Conservation (phyloP, 768 basidiomycete species). For the Inosperma sp. region DNA sequence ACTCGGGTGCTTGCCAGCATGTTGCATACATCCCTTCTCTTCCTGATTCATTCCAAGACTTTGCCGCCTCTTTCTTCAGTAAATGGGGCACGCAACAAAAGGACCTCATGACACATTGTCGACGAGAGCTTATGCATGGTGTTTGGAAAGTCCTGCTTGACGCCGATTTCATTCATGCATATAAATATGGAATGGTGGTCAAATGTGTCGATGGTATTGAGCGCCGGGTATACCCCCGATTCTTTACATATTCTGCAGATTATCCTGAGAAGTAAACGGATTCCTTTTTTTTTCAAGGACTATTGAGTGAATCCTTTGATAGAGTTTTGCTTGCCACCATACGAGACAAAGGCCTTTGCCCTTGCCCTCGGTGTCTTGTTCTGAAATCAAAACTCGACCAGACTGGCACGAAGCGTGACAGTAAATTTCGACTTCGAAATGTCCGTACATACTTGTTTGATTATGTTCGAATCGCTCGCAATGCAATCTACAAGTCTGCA, state of each 20-base stretch:
- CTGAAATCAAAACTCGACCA: slow-evolving; percentile 19
- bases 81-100: no score
- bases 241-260: no score
- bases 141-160: slow-evolving; percentile 16
- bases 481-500: slow-evolving; percentile 6
- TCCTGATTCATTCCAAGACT: no score
- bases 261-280: no score
- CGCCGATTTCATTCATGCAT: slow-evolving; percentile 16
- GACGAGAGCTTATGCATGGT: slow-evolving; percentile 30
- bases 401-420: slow-evolving; percentile 27
- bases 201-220: no score
- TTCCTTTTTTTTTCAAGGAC: slow-evolving; percentile 24
- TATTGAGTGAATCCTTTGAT: no score
- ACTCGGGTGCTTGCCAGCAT: no score
- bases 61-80: no score
- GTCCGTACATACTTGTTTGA: slow-evolving; percentile 7
- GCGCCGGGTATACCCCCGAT: no score
- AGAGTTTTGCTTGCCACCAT: slow-evolving; percentile 15
- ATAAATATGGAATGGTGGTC: no score
- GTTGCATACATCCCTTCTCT: no score
- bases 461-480: not conserved
- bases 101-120: slow-evolving; percentile 22
- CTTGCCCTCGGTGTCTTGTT: slow-evolving; percentile 32
- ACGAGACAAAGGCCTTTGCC: slow-evolving; percentile 30
- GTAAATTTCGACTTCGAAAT: not conserved